phyloP scores from a whole-genome alignment of 2,329 filamentous ascomycete species.

The Colletotrichum simmondsii region DNA sequence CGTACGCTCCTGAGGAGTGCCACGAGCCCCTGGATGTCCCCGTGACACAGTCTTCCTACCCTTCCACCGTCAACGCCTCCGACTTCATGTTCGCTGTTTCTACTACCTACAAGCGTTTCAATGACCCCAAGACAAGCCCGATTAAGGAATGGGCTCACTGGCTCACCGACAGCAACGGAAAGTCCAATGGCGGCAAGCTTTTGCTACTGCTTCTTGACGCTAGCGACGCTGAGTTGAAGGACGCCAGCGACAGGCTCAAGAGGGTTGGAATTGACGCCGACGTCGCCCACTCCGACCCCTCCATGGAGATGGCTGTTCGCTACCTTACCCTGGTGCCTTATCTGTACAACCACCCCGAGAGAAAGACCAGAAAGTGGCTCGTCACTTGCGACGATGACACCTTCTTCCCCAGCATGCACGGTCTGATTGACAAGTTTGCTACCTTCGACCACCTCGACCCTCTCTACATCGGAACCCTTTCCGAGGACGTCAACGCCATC shows the following conservation, averaged over 20 bases:
- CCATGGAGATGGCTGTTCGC: slow-evolving; percentile 67
- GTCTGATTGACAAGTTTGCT: slow-evolving; percentile 61
- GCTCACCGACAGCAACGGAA: slow-evolving; percentile 66
- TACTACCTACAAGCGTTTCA: slow-evolving; percentile 66
- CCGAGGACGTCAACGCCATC: slow-evolving; percentile 70
- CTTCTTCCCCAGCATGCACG: slow-evolving; percentile 70
- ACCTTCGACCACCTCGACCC: slow-evolving; percentile 61
- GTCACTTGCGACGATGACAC: slow-evolving; percentile 74
- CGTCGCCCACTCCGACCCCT: slow-evolving; percentile 64
- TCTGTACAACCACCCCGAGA: slow-evolving; percentile 62
- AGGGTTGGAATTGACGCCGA: slow-evolving; percentile 66
- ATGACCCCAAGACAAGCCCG: slow-evolving; percentile 60
- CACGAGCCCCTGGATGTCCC: slow-evolving; percentile 60
- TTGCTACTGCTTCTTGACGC: slow-evolving; percentile 65
- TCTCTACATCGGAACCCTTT: slow-evolving; percentile 71
- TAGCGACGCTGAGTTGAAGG: slow-evolving; percentile 59
- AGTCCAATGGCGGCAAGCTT: slow-evolving; percentile 67
- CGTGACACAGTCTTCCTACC: slow-evolving; percentile 61
- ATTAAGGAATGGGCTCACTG: slow-evolving; percentile 70
- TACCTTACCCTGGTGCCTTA: slow-evolving; percentile 66
- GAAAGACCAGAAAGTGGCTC: slow-evolving; percentile 65
- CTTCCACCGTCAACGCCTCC: slow-evolving; percentile 62
- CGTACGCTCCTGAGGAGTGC: slow-evolving; percentile 55
- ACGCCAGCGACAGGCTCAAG: slow-evolving; percentile 58
- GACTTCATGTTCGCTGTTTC: slow-evolving; percentile 71